These are phyloP conservation scores for Atkinsonella hypoxylon DNA, from an alignment of 2,329 filamentous ascomycete species.

Conservation along the genomic window DNA sequence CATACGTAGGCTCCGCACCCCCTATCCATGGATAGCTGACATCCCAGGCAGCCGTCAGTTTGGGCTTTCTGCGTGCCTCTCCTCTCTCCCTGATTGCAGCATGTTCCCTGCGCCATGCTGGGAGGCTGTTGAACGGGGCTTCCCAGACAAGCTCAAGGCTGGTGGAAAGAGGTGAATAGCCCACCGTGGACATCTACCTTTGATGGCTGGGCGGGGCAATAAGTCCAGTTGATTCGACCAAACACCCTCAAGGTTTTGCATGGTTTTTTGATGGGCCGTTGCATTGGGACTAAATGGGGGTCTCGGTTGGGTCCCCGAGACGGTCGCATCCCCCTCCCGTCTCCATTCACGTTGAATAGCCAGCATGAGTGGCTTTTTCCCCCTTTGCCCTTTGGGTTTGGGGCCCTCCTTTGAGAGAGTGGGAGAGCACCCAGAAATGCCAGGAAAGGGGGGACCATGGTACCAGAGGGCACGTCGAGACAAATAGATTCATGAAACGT, in stretches of 20 bases:
- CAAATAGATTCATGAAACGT: neutral
- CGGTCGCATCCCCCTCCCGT: neutral
- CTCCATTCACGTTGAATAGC: neutral
- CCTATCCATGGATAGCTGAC: neutral
- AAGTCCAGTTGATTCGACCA: neutral
- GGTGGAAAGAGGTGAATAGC: too few relatives aligned
- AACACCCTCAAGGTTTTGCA: neutral
- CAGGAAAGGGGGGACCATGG: neutral
- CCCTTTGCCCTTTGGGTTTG: too few relatives aligned
- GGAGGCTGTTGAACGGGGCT: neutral
- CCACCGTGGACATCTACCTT: too few relatives aligned
- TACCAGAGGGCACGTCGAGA: too few relatives aligned
- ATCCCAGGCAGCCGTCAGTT: neutral
- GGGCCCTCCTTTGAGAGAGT: too few relatives aligned
- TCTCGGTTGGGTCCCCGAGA: constrained; percentile 3
- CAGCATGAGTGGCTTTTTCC: neutral
- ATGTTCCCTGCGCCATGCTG: too few relatives aligned
- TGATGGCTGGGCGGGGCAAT: neutral
- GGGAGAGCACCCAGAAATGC: neutral
- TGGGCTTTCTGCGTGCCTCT: too few relatives aligned
- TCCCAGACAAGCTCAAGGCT: neutral
- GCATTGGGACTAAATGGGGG: neutral
- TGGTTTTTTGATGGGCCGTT: neutral
- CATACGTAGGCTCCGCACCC: constrained; percentile 1
- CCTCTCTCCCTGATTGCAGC: too few relatives aligned